Conservation (phyloP, 805 yeast species). For the Tetrapisispora namnaoensis region DNA sequence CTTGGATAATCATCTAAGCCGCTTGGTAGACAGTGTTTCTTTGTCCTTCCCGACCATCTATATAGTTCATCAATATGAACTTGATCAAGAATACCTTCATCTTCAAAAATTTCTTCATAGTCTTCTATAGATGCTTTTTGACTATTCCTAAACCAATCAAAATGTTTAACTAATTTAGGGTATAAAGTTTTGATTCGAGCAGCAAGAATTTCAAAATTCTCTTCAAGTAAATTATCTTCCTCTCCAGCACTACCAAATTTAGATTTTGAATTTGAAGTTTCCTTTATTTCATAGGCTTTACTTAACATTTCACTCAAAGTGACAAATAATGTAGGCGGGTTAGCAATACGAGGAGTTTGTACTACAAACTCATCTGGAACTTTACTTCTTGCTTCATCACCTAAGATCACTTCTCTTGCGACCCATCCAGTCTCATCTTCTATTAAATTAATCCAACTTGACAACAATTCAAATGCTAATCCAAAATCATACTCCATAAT, state of each 20-base stretch:
- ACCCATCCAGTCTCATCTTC: slow-evolving; percentile 89
- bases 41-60: slow-evolving; percentile 90
- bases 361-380: slow-evolving; percentile 78
- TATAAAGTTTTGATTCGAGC: slow-evolving; percentile 56
- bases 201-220: slow-evolving; percentile 48
- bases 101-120: slow-evolving; percentile 38
- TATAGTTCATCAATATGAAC: slow-evolving; percentile 54
- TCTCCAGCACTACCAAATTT: slow-evolving; percentile 15
- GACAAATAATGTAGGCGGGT: slow-evolving; percentile 89
- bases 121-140: slow-evolving; percentile 69
- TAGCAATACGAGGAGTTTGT: slow-evolving; percentile 84
- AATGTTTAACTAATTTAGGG: slow-evolving; percentile 68
- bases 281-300: slow-evolving; percentile 28
- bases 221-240: slow-evolving; percentile 43
- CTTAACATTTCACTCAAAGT: slow-evolving; percentile 51
- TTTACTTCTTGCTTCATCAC: slow-evolving; percentile 78
- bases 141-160: slow-evolving; percentile 72
- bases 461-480: slow-evolving; percentile 64
- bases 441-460: slow-evolving; percentile 79
- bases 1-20: slow-evolving; percentile 96
- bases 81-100: slow-evolving; percentile 25
- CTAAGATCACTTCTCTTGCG: slow-evolving; percentile 89
- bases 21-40: slow-evolving; percentile 77
- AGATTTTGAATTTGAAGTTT: slow-evolving; percentile 7
- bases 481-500: slow-evolving; percentile 76